phyloP scores from a whole-genome alignment of 805 yeast genomes.

The Kazachstania psychrophila region DNA sequence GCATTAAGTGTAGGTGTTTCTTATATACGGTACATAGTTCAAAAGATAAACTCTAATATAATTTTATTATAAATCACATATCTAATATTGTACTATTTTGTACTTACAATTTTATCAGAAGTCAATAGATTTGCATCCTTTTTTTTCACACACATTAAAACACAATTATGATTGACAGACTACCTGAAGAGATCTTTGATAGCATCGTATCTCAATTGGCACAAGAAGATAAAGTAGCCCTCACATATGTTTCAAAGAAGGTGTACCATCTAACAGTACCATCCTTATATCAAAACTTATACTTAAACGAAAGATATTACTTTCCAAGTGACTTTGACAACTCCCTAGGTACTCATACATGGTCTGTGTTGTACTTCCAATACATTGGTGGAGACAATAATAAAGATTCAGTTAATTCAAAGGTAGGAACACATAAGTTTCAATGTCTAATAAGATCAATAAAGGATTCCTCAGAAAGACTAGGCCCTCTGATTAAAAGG shows the following conservation, averaged over 20 bases:
- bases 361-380: conserved; percentile 22
- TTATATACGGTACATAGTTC: no score
- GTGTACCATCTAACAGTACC: conserved; percentile 12
- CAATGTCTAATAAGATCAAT: conserved; percentile 17
- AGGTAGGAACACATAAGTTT: conserved; percentile 12
- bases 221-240: conserved; percentile 22
- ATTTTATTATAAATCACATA: no score
- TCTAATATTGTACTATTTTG: no score
- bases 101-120: no score
- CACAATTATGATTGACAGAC: conserved; percentile 21
- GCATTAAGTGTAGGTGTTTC: no score
- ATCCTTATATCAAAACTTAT: conserved; percentile 18
- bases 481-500: conserved; percentile 17
- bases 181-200: conserved; percentile 19
- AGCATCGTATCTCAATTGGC: conserved; percentile 10
- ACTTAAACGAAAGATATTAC: conserved; percentile 20
- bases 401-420: neutral
- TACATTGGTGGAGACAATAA: conserved; percentile 4
- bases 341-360: conserved; percentile 17
- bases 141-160: no score
- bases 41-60: no score
- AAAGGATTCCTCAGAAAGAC: conserved; percentile 8
- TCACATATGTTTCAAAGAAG: conserved; percentile 19
- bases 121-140: no score
- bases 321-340: conserved; percentile 20